Evolutionary conservation across 495 filamentous ascomycete genomes (phyloP).

Genomic region (Talaromyces borbonicus): DNA sequence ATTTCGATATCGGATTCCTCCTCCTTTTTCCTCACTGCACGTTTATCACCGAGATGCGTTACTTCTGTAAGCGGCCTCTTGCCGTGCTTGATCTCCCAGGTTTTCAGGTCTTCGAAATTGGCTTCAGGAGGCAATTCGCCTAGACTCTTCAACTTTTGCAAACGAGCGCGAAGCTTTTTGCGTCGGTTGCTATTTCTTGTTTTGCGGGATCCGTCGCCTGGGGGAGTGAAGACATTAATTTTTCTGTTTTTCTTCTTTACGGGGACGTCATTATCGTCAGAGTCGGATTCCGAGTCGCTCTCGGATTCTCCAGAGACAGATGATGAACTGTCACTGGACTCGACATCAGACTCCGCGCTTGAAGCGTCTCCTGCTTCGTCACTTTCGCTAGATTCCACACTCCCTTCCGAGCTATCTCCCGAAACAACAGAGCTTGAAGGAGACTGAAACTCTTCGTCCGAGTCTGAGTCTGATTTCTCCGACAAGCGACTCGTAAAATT

Average conservation of each 20-base stretch:
- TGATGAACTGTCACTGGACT: slow-evolving; percentile 10
- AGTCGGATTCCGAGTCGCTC: slow-evolving; percentile 19
- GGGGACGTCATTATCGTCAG: slow-evolving; percentile 14
- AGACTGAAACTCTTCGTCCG: slow-evolving; percentile 17
- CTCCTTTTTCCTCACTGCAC: slow-evolving; percentile 14
- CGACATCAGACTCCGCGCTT: slow-evolving; percentile 17
- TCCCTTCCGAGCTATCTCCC: slow-evolving; percentile 11
- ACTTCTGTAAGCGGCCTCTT: slow-evolving; percentile 16
- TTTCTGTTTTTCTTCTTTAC: slow-evolving; percentile 2
- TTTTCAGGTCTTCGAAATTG: slow-evolving; percentile 34
- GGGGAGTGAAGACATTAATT: slow-evolving; percentile 16
- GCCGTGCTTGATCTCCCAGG: slow-evolving; percentile 25
- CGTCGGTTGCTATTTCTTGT: slow-evolving; percentile 49
- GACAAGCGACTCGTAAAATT: slow-evolving; percentile 12
- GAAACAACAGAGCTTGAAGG: slow-evolving; percentile 14
- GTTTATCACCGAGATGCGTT: slow-evolving; percentile 5
- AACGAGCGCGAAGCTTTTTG: slow-evolving; percentile 34
- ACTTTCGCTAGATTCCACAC: not conserved
- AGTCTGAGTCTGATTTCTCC: slow-evolving; percentile 15
- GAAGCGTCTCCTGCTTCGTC: slow-evolving; percentile 5
- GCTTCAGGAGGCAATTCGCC: slow-evolving; percentile 39
- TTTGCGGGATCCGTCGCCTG: slow-evolving; percentile 32
- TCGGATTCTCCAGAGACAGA: slow-evolving; percentile 25
- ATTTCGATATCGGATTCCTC: slow-evolving; percentile 36
- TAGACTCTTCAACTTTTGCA: slow-evolving; percentile 39